Base-by-base conservation (phyloP, 2,329 filamentous ascomycete species). In the Dactylonectria macrodidyma region DNA sequence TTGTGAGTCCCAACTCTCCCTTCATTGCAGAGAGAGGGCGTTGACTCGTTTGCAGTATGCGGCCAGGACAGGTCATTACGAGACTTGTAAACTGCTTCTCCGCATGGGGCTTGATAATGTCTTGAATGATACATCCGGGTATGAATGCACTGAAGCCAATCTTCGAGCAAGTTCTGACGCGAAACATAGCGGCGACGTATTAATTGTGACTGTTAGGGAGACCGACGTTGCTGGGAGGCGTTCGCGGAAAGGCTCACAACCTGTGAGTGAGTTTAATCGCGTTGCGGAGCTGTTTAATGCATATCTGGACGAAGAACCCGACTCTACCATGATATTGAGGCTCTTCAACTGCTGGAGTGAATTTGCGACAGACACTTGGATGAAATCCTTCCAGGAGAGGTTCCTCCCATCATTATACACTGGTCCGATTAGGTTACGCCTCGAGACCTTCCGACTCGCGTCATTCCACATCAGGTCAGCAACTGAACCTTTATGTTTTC, bases 361-460 rank as follows among this genome's bases (percentile, higher is more conserved):
- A 50, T 41, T 0, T 54, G 71, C 6, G 4, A 12, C 0, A 72
- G 76, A 2, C 62, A 71, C 3, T 67, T 34, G 1, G 16, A 0
- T 70, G 0, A 0, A 36, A n/a, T n/a, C 67, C 7, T 79, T 77
- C 7, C 64, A 24, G 0, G 9, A 60, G 4, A 59, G 62, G 3
- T 79, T 78, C 14, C 19, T 79, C 12, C 66, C 66, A 0, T 71
- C 68, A 0, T 75, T 50, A 7, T 71, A 73, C 2, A 16, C 51
- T 1, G 66, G 72, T 0, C 69, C 70, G 0, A 9, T 74, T 0
- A 10, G 56, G 0, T 52, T 72, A 16, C 74, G 77, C 0, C 24
- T 77, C 1, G 77, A 79, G n/a, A 72, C 69, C 0, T 64, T 78
- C 0, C 62, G 77, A 3, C 41, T 75, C 0, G 77, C 71, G 0